Evolutionary conservation across 208 protist species (phyloP), one percentile per base, ranked within the genome.

Genomic region (Trypanosoma rangeli): DNA sequence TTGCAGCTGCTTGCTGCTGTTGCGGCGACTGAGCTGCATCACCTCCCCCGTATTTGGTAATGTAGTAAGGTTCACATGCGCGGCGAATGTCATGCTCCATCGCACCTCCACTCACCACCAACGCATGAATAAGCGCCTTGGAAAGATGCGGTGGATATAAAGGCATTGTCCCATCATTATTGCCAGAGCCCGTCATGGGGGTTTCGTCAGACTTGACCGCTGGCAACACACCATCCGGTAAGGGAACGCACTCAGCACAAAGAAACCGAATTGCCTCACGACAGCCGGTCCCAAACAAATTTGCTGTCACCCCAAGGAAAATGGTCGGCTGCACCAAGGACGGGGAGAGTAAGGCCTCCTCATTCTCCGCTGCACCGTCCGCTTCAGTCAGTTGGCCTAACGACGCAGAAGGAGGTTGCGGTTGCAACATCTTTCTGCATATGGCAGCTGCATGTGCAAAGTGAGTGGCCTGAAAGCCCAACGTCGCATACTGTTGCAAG

Each of bases 11-110:
- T n/a, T 60, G 44, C 5, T 37, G 16, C 22, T 54, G 10, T 53
- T 82, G 39, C 1, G 29, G 37, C 46, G 20, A 50, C 29, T 35
- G 15, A 16, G 37, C 37, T 33, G 15, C 26, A 37, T 3, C 53
- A 24, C 37, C 79, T 50, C 80, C 83, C 29, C 64, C 74, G 72
- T 91, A 87, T 39, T 76, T 56, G 0, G 24, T 28, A 24, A 93
- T 29, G 4, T 33, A 48, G 70, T 94, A 93, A 5, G 50, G 28
- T 54, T 78, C 73, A 71, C 92, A 94, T 2, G 87, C 79, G 22
- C 86, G 86, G 33, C 89, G 84, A 58, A 97, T 74, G 59, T 97
- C 93, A 64, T 94, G 87, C 77, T 97, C 93, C 56, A 95, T 82
- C 12, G 84, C 93, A 29, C 93, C 93, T 18, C 91, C 93, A 64